Conservation (phyloP, 306 rosid species). For the Trifolium fragiferum region DNA sequence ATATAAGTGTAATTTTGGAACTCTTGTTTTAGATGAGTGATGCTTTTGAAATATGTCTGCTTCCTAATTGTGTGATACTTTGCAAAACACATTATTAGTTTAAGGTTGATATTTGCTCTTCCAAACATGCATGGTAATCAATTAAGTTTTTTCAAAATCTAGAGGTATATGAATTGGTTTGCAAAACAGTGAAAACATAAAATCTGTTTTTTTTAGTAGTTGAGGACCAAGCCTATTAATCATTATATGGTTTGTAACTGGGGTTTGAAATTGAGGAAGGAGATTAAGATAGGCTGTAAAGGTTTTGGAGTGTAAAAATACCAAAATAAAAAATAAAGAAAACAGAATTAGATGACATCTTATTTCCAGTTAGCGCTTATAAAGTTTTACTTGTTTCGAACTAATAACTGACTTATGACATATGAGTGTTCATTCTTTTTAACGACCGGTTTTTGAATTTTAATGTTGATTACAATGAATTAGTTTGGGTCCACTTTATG, state of each 20-base stretch:
- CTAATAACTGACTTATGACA: too few species aligned
- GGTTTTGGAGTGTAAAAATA: too few species aligned
- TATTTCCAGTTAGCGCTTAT: too few species aligned
- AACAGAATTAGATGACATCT: too few species aligned
- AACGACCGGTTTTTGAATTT: not conserved
- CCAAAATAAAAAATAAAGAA: too few species aligned
- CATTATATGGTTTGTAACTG: too few species aligned
- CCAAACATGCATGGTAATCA: not conserved
- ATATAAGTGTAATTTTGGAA: not conserved
- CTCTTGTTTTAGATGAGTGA: not conserved
- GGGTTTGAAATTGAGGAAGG: too few species aligned
- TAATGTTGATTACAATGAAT: not conserved
- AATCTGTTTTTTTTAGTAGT: too few species aligned
- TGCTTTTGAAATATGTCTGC: not conserved
- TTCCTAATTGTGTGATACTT: not conserved
- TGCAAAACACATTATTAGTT: not conserved
- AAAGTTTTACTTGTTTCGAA: too few species aligned
- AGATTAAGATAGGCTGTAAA: too few species aligned
- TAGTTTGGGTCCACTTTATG: not conserved
- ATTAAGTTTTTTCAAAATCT: not conserved
- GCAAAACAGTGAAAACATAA: not conserved
- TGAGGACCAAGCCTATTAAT: too few species aligned
- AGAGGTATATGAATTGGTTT: not conserved
- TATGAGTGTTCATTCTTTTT: not conserved
- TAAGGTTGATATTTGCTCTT: not conserved